Conservation (phyloP, 805 yeast genomes). For the Metschnikowia dekortorum region DNA sequence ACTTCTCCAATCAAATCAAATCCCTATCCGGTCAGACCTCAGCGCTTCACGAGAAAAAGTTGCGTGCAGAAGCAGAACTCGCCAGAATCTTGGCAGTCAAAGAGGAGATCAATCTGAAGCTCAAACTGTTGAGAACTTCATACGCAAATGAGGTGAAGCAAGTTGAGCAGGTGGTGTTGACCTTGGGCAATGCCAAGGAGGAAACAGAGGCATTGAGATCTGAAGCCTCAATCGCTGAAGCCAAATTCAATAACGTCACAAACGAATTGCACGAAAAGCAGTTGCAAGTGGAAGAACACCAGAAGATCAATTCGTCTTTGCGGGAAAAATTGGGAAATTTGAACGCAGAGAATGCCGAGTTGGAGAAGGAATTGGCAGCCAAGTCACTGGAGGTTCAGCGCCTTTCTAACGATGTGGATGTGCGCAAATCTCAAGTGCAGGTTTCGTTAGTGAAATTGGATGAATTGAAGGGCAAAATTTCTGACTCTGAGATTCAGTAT, state of each 20-base stretch:
- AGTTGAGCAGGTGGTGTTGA: constrained; percentile 66
- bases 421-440: constrained; percentile 65
- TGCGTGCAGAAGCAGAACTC: constrained; percentile 73
- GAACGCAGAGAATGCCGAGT: constrained; percentile 61
- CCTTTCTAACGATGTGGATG: constrained; percentile 58
- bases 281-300: constrained; percentile 58
- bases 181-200: constrained; percentile 51
- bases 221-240: constrained; percentile 73
- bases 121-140: constrained; percentile 58
- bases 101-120: constrained; percentile 67
- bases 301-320: constrained; percentile 57
- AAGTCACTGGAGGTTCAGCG: constrained; percentile 54
- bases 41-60: constrained; percentile 62
- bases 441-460: constrained; percentile 50
- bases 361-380: constrained; percentile 52
- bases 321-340: constrained; percentile 65
- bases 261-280: constrained; percentile 59
- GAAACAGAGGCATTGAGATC: constrained; percentile 69
- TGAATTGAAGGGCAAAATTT: constrained; percentile 29
- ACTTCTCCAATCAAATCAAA: constrained; percentile 77
- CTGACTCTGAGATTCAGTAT: constrained; percentile 24
- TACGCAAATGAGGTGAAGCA: constrained; percentile 78
- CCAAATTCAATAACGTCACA: constrained; percentile 68
- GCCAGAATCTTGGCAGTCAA: constrained; percentile 63
- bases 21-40: constrained; percentile 75